Evolutionary conservation across 2,329 filamentous ascomycete species (phyloP).

Genomic region (Pyrenochaeta sp.): DNA sequence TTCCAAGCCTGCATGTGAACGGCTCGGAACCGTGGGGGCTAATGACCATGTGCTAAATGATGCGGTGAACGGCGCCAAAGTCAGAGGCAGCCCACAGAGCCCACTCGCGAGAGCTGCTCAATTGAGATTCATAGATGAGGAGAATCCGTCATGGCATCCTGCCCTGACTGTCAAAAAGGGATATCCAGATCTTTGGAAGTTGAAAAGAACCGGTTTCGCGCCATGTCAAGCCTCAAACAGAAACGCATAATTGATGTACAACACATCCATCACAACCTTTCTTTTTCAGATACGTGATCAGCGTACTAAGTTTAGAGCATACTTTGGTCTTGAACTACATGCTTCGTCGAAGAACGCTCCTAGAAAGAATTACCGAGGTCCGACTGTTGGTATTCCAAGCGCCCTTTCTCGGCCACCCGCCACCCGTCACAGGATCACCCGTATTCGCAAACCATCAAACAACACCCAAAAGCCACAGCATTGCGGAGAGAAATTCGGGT

Average conservation of each 20-base stretch:
- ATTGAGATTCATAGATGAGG: too few relatives aligned
- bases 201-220: background rate
- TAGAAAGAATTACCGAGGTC: conserved; percentile 22
- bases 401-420: conserved; percentile 6
- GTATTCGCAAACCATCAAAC: conserved; percentile 11
- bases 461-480: conserved; percentile 6
- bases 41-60: conserved; percentile 2
- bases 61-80: conserved; percentile 9
- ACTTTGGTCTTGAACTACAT: background rate
- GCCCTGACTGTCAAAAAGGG: too few relatives aligned
- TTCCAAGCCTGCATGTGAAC: conserved; percentile 5
- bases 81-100: background rate
- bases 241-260: background rate
- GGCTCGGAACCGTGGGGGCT: conserved; percentile 14
- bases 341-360: background rate
- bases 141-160: too few relatives aligned
- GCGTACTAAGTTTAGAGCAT: background rate
- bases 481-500: conserved; percentile 3
- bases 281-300: background rate
- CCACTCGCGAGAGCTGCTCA: too few relatives aligned
- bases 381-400: conserved; percentile 5
- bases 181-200: background rate
- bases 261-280: background rate
- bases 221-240: background rate
- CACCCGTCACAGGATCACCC: conserved; percentile 4